Evolutionary conservation across 176 grass and related monocot species (phyloP), one percentile per base, ranked within the genome.

Genomic region (Juncus inflexus): DNA sequence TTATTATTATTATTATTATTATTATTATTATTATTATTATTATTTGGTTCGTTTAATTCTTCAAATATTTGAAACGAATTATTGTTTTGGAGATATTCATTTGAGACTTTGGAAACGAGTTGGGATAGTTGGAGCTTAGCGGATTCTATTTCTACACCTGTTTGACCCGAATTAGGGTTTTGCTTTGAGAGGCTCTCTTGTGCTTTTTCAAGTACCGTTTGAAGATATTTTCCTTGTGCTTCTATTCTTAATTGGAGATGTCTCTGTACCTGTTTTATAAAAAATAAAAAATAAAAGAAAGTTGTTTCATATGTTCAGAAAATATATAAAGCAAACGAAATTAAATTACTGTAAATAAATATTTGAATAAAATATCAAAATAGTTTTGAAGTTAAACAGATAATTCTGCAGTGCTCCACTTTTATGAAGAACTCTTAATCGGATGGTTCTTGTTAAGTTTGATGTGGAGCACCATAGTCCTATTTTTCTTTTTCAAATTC

Each of bases 201-300:
- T 40, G 92, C 92, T 79, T 91, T 97, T 62, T 97, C 84, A 69
- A 97, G 77, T 76, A 97, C 82, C n/a, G 87, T 91, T 69, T 91
- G 92, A 55, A 97, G 76, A 61, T 97, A 97, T 63, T 81, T 91
- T 12, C 87, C 87, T 70, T 97, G 92, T 60, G 92, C 92, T 74
- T 97, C 92, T 10, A 97, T 97, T 74, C 92, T 83, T 51, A 97
- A 82, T 66, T 97, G 92, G 39, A 97, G 73, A 62, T 91, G 87
- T 36, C 87, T 83, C 77, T 97, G 92, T 40, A 97, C 92, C 92
- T 97, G 63, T 3, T 53, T 61, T 14, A 42, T 37, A 36, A 67
- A 13, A 47, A 47, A 47, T 47, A 0, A 28, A 28, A 28, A 28
- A 28, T 28, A 28, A 28, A 28, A 28, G 19, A 47, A 47, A 47